Base-by-base conservation (phyloP, 2,329 filamentous ascomycete species). In the Penicillium concentricum region DNA sequence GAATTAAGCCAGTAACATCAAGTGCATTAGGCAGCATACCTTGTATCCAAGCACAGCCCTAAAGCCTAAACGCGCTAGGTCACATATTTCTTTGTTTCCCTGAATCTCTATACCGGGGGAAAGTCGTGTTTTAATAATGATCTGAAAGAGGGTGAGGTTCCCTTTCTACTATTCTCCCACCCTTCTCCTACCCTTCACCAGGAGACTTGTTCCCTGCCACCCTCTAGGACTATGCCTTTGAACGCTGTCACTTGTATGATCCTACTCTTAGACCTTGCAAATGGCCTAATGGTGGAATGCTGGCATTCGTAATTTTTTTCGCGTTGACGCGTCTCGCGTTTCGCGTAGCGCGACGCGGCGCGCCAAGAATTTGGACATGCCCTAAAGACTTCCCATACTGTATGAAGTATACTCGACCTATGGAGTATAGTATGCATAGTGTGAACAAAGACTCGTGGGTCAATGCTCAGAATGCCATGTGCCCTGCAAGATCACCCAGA, bases 81-180 rank as follows among this genome's bases (percentile, higher is more conserved):
- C 30, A 32, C 13, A 54, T 54, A 10, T 38, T 38, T 38, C 24
- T 47, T 32, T 34, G 35, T 30, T 26, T 15, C 20, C 8, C 20
- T 37, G 8, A 28, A 38, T 47, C 42, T 20, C 47, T 24, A 13
- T 39, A 46, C 51, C 16, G 44, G 54, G 57, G 57, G 42, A 15
- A 22, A 24, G 44, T 56, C 49, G 53, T 45, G 51, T 51, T 63
- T 64, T 64, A 64, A 61, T 60, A 61, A 46, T 43, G 28, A 37
- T 20, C 22, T 44, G 20, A 44, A 44, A 47, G 39, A 55, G 53
- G 50, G 48, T 24, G 37, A 48, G 13, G 18, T 38, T 57, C 41
- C 34, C 45, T 49, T 42, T 9, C 44, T 22, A 34, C 44, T 46
- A 15, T 46, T 34, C 44, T 38, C 42, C 53, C 47, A 20, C 46